Base-by-base conservation (phyloP, 192 early-diverging fungal species). In the Allomyces arbusculus region DNA sequence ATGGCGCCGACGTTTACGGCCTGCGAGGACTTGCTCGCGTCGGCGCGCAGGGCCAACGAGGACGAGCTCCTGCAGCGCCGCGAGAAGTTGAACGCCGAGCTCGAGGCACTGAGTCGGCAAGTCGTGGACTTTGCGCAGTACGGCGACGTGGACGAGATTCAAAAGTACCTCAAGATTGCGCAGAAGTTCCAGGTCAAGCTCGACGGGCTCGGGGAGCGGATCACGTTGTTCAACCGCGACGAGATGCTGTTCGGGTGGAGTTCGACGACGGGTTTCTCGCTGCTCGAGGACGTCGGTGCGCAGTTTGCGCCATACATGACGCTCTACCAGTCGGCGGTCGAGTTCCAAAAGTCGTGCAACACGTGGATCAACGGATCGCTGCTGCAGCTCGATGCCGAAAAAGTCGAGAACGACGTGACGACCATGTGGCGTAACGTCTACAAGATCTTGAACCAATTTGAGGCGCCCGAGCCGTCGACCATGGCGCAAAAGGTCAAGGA, bases 301-400 rank as follows among this genome's bases (percentile, higher is more conserved):
- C 67, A 68, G 12, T 69, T 83, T 25, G 69, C 76, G 24, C 82
- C 82, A 26, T 83, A 75, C 69, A 63, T 83, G 67, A 74, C 76
- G 22, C 68, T 81, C 9, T 83, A 83, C 65, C 80, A 83, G 64
- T 80, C 80, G 7, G 83, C 82, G 24, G 80, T 82, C 24, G 82
- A 83, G 64, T 82, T 83, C 75, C 82, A 83, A 69, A 68, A 77
- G 28, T 77, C 69, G 64, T 83, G 80, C 63, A 80, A 78, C 44
- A 69, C 69, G 19, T 83, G 82, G 82, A 83, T 83, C 78, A 79
- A 72, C 10, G 82, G 82, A 16, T 75, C 80, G 10, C 82, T 82
- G 68, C 69, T 83, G 19, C 80, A 83, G 67, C 71, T 83, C 0
- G 80, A 83, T 68, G 77, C 82, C 0, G 82, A 83, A 70, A 71